phyloP scores from a whole-genome alignment of 768 basidiomycete genomes.

The Rhodosporidiobolus sp. region DNA sequence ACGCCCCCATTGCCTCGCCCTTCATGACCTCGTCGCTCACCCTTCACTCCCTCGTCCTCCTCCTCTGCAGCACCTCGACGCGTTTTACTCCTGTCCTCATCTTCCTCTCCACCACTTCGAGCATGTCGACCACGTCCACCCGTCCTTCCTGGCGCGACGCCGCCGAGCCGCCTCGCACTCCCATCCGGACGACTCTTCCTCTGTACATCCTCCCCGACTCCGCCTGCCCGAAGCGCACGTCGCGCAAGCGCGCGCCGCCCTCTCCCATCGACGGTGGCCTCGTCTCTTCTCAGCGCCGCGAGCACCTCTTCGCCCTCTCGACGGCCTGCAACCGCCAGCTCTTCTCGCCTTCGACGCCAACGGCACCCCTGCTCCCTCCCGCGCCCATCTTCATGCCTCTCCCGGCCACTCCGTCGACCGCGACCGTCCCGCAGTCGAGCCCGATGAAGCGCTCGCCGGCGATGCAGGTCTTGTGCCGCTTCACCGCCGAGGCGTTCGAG shows the following conservation, averaged over 20 bases:
- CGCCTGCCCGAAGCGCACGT: constrained; percentile 8
- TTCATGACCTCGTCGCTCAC: not conserved
- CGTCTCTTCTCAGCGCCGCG: not conserved
- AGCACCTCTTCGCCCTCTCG: constrained; percentile 25
- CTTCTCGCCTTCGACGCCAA: constrained; percentile 18
- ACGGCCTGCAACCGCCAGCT: constrained; percentile 9
- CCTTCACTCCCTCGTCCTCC: constrained; percentile 4
- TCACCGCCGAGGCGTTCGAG: constrained; percentile 23
- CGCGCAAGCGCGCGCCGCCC: constrained; percentile 24
- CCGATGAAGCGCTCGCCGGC: constrained; percentile 34
- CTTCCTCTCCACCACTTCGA: not conserved
- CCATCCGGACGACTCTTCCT: constrained; percentile 17
- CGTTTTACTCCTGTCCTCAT: no score
- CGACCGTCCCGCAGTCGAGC: constrained; percentile 2
- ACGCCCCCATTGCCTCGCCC: not conserved
- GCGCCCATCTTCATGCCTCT: constrained; percentile 28
- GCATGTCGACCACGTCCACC: not conserved
- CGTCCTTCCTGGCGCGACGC: not conserved
- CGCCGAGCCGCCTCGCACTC: constrained; percentile 6
- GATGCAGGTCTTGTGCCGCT: constrained; percentile 18
- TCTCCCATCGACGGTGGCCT: constrained; percentile 5
- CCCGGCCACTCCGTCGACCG: constrained; percentile 15
- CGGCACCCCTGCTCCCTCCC: constrained; percentile 23
- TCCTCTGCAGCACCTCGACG: not conserved
- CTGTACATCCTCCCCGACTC: not conserved